phyloP scores from a whole-genome alignment of 2,329 filamentous ascomycete species.

The Huntiella omanensis region DNA sequence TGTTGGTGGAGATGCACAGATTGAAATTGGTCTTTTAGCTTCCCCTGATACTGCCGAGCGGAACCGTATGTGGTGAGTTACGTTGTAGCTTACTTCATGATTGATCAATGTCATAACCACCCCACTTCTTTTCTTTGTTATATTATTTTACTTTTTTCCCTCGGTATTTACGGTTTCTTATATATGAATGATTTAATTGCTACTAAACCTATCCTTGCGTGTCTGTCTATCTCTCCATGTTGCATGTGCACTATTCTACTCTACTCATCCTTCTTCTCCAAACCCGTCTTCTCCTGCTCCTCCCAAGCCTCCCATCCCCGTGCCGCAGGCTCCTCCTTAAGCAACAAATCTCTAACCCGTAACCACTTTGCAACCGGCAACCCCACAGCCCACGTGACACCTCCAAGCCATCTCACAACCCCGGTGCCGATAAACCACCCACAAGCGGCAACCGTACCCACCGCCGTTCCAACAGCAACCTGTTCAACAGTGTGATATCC shows the following conservation, averaged over 20 bases:
- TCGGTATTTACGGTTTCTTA: background rate
- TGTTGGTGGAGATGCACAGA: conserved; percentile 15
- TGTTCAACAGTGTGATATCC: conserved; percentile 83
- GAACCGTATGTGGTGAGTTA: background rate
- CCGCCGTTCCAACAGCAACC: conserved; percentile 59
- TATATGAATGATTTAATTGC: background rate
- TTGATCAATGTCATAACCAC: background rate
- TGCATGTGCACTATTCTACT: background rate
- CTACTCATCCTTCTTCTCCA: conserved; percentile 4
- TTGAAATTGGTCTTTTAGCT: conserved; percentile 7
- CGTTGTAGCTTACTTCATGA: background rate
- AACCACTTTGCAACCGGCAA: conserved; percentile 43
- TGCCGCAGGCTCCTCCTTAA: conserved; percentile 76
- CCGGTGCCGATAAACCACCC: conserved; percentile 62
- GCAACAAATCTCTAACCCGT: conserved; percentile 63
- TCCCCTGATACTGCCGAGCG: conserved; percentile 3
- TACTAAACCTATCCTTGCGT: background rate
- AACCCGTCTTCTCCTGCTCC: conserved; percentile 22
- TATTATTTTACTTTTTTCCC: background rate
- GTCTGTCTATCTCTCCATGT: background rate
- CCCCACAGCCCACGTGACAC: conserved; percentile 55
- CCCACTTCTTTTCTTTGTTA: background rate
- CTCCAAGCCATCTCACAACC: conserved; percentile 45
- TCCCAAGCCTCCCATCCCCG: conserved; percentile 92
- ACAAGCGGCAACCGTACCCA: conserved; percentile 51